phyloP scores from a whole-genome alignment of 495 filamentous ascomycete species.

The Annulohypoxylon maeteangense region DNA sequence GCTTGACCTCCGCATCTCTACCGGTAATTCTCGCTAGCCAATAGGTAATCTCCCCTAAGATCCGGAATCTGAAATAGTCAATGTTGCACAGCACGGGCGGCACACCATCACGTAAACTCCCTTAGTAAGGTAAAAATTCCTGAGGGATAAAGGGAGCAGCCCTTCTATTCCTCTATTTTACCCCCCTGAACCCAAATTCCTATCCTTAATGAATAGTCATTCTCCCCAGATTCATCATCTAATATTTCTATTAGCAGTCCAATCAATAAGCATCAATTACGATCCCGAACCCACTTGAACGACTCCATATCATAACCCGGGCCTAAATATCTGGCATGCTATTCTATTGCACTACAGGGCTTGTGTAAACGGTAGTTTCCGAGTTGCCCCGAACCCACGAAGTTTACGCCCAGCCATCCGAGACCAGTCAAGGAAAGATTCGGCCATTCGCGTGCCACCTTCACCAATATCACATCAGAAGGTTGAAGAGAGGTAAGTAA shows the following conservation, averaged over 20 bases:
- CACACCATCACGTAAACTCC: constrained; percentile 12
- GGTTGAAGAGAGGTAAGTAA: background rate
- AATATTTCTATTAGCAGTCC: background rate
- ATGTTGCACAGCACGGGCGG: constrained; percentile 21
- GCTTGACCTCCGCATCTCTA: constrained; percentile 1
- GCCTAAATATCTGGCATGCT: background rate
- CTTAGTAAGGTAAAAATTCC: constrained; percentile 2
- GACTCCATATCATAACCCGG: background rate
- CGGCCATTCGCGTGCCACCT: background rate
- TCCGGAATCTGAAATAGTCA: background rate
- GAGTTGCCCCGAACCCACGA: background rate
- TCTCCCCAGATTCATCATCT: background rate
- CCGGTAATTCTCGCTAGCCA: background rate
- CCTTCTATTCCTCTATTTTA: constrained; percentile 1
- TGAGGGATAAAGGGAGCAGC: constrained; percentile 20
- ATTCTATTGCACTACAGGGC: background rate
- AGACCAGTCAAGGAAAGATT: background rate
- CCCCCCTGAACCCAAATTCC: constrained; percentile 20
- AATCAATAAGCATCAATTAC: background rate
- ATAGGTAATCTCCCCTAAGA: constrained; percentile 12
- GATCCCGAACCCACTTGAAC: background rate
- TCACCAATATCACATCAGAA: background rate
- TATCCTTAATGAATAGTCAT: constrained; percentile 2
- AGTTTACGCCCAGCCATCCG: background rate
- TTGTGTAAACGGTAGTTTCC: background rate